These are phyloP conservation scores for Boletus smithii DNA, from an alignment of 1,284 basidiomycete genomes.

Conservation along the genomic window DNA sequence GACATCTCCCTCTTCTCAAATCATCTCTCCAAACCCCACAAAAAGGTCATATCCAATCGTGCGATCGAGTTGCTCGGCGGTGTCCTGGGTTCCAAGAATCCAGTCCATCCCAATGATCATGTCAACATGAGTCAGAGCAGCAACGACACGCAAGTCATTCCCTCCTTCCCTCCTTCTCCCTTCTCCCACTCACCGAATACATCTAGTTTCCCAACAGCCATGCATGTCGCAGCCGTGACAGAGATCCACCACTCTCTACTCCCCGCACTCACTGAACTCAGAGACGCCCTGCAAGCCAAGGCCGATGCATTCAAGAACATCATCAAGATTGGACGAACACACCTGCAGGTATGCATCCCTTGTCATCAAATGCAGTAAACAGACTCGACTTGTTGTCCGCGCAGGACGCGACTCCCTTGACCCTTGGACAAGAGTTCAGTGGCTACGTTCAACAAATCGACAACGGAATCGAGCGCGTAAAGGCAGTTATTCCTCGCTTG, in stretches of 20 bases:
- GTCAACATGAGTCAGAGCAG: conserved; percentile 99
- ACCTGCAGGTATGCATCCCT: conserved; percentile 65
- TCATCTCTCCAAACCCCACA: not conserved
- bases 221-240: conserved; percentile 96
- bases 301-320: conserved; percentile 81
- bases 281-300: conserved; percentile 83
- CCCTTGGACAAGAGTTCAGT: conserved; percentile 97
- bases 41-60: conserved; percentile 95
- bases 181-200: not conserved
- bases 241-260: conserved; percentile 82
- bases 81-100: conserved; percentile 92
- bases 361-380: not conserved
- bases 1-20: not conserved
- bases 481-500: conserved; percentile 82
- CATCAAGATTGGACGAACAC: conserved; percentile 98
- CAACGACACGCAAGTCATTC: conserved; percentile 82
- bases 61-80: conserved; percentile 98
- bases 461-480: conserved; percentile 87
- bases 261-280: conserved; percentile 83
- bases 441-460: conserved; percentile 96
- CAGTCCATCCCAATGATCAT: conserved; percentile 99
- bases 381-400: conserved; percentile 1
- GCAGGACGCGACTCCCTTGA: conserved; percentile 95
- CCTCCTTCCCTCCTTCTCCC: not conserved
- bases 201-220: conserved; percentile 94